Evolutionary conservation across 768 basidiomycete species (phyloP), one percentile per base, ranked within the genome.

Genomic region (Coprinopsis marcescibilis): DNA sequence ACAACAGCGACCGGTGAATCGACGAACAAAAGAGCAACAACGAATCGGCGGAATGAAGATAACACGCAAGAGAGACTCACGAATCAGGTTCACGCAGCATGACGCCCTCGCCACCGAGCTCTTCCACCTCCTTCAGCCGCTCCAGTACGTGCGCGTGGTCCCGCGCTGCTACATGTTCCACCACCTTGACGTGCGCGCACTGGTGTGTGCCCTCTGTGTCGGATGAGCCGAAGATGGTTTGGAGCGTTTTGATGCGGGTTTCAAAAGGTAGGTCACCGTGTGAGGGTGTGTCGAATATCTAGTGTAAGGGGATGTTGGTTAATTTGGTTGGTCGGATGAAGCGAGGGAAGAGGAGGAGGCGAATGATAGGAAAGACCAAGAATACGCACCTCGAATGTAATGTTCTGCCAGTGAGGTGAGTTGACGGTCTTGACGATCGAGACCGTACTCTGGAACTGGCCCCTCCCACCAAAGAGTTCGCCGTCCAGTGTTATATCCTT

Each of bases 281-380:
- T 2, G 77, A 78, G 10, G 78, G 79, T 23, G 78, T 66, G 53
- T 81, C 79, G 49, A 81, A 81, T 38, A 80, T 66, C 75, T 80
- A 53, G 6, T 23, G 32, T 17, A 35, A 26, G 23, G 21, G 29
- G n/a, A 26, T 46, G 13, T 24, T 30, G 35, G 20, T 24, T n/a
- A n/a, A n/a, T n/a, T n/a, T n/a, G n/a, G n/a, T n/a, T n/a, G 37
- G 19, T 33, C 44, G 14, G 38, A 6, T 19, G 38, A 34, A 23
- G 30, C 43, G 42, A 11, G 27, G 13, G 8, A 17, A 14, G 38
- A 39, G n/a, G n/a, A 46, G 3, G 3, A 44, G 10, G 30, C 33
- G 41, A 36, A 11, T 38, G 32, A 32, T 21, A 32, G 0, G 17
- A 26, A 33, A 45, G 41, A 25, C 45, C 12, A 40, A 40, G 17